Percentiles rank a stretch among this genome's conserved stretches.
Conservation (phyloP, 225 moss, liverwort and hornwort species). For the Thuidium tamariscinum region DNA sequence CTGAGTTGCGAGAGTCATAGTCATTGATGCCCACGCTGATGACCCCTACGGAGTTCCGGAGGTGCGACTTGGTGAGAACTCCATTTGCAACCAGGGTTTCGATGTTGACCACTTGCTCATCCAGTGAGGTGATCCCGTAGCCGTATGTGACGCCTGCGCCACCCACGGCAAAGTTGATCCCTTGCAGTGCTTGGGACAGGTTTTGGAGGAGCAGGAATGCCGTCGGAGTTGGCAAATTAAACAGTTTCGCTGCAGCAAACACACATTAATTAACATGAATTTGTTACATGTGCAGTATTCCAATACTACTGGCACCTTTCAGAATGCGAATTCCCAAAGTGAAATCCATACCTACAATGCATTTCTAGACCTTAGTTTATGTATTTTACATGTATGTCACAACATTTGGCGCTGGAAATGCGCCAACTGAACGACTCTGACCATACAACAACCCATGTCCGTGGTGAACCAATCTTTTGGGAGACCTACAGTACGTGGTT, state of each 20-base stretch:
- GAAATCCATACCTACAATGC: not conserved
- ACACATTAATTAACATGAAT: not conserved
- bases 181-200: not conserved
- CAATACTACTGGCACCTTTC: not conserved
- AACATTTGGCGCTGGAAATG: not conserved
- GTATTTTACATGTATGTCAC: no score
- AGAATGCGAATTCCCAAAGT: not conserved
- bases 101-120: slow-evolving; percentile 6
- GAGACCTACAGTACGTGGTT: not conserved
- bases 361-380: no score
- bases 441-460: not conserved
- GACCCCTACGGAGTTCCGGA: not conserved
- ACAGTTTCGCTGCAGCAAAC: not conserved
- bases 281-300: not conserved
- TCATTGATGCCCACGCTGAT: slow-evolving; percentile 12
- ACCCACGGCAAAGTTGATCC: slow-evolving; percentile 7
- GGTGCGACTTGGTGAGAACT: not conserved
- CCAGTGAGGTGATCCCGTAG: not conserved
- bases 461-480: not conserved
- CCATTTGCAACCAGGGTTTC: not conserved
- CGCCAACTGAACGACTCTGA: not conserved
- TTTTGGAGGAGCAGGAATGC: not conserved
- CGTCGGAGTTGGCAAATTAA: not conserved
- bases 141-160: slow-evolving; percentile 2
- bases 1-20: not conserved